Percentiles rank a stretch among this genome's conserved stretches.
Evolutionary conservation across 768 basidiomycete species (phyloP).

Genomic region (Mycena albidolilacea): DNA sequence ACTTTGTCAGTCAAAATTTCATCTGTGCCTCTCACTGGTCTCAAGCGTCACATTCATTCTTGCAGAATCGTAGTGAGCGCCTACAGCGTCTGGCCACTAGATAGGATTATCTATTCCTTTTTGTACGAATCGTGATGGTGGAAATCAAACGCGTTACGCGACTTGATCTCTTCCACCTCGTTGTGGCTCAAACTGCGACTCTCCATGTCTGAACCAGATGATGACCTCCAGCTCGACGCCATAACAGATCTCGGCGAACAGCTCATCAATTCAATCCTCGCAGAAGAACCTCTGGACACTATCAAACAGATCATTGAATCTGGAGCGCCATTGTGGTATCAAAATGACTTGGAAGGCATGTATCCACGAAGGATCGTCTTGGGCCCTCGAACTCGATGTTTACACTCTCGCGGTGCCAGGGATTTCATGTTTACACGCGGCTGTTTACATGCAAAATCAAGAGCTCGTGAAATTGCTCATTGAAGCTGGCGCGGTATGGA

Average conservation of each 20-base stretch:
- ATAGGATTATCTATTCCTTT: too few relatives aligned
- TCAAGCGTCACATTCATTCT: neutral
- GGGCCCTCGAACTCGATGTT: neutral
- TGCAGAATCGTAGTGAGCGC: neutral
- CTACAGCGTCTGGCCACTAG: too few relatives aligned
- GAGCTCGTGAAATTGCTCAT: constrained; percentile 79
- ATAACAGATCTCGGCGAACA: constrained; percentile 70
- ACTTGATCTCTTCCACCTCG: too few relatives aligned
- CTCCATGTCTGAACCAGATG: constrained; percentile 34
- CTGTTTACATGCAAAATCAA: constrained; percentile 78
- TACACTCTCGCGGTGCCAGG: neutral
- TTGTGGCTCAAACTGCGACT: neutral
- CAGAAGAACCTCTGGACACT: constrained; percentile 58
- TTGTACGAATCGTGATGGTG: too few relatives aligned
- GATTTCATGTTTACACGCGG: constrained; percentile 89
- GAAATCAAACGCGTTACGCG: too few relatives aligned
- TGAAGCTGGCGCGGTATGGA: constrained; percentile 92
- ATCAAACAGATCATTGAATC: constrained; percentile 68
- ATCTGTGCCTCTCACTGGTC: neutral
- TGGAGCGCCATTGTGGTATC: constrained; percentile 92
- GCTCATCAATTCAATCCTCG: constrained; percentile 73
- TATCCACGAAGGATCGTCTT: neutral
- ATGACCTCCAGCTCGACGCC: constrained; percentile 55
- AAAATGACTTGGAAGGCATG: constrained; percentile 79
- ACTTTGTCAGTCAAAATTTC: neutral